A percentile compares a stretch with the other conserved stretches of the same genome.
Evolutionary conservation across 1,284 basidiomycete genomes (phyloP).

Genomic region (Trametes polyzona): DNA sequence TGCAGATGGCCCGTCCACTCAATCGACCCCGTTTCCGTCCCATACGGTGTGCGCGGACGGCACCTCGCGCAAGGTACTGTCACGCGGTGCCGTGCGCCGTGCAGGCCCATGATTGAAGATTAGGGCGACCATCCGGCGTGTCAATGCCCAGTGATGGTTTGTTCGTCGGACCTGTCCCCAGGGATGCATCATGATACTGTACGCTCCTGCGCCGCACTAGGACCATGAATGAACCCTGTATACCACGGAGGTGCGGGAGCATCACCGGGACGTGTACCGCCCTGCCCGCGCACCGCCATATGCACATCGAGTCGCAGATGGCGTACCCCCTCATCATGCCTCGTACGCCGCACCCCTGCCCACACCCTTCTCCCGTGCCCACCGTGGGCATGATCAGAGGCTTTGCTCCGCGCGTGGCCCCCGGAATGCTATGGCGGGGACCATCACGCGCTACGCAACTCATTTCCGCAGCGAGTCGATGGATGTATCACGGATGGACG

Average conservation of each 20-base stretch:
- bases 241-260: too few species aligned
- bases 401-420: too few species aligned
- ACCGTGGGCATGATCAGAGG: background rate
- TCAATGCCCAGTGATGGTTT: conserved; percentile 14
- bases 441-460: too few species aligned
- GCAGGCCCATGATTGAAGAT: conserved; percentile 11
- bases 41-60: background rate
- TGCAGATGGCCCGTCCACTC: too few species aligned
- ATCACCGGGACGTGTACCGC: conserved; percentile 2
- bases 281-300: background rate
- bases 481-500: too few species aligned
- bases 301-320: background rate
- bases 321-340: background rate
- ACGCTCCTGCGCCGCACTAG: conserved; percentile 15
- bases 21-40: too few species aligned
- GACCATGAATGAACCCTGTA: too few species aligned
- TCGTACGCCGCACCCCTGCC: background rate
- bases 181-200: conserved; percentile 25
- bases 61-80: conserved; percentile 15
- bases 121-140: too few species aligned
- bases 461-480: too few species aligned
- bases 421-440: too few species aligned
- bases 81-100: too few species aligned
- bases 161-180: conserved; percentile 4
- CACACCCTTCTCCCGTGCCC: background rate